phyloP scores from a whole-genome alignment of 345 rosid species.

The Camelina hispida region DNA sequence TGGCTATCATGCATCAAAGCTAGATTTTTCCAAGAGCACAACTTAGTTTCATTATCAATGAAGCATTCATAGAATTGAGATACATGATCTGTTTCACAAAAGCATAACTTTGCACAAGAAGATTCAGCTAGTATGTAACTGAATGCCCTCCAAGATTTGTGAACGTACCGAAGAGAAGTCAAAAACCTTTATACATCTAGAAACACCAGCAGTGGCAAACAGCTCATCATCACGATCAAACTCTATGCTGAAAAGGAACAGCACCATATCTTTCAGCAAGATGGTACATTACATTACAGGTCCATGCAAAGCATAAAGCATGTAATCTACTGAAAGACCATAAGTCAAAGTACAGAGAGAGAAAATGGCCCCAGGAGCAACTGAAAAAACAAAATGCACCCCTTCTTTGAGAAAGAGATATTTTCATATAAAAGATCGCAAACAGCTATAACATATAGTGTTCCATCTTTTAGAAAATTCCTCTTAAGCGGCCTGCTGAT shows the following conservation, averaged over 20 bases:
- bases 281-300: conserved; percentile 4
- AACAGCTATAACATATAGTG: neutral
- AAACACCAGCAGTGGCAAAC: conserved; percentile 99
- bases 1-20: conserved; percentile 27
- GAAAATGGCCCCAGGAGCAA: neutral
- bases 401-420: neutral
- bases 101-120: conserved; percentile 17
- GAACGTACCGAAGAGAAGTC: conserved; percentile 85
- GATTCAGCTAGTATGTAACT: neutral
- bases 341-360: conserved; percentile 19
- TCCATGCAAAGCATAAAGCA: conserved; percentile 30
- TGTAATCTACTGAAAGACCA: neutral
- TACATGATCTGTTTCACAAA: conserved; percentile 25
- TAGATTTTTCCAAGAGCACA: conserved; percentile 16
- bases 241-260: conserved; percentile 75
- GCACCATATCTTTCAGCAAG: conserved; percentile 17
- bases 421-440: neutral
- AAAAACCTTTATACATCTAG: conserved; percentile 90
- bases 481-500: conserved; percentile 8
- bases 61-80: conserved; percentile 24
- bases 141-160: conserved; percentile 19
- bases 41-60: conserved; percentile 11
- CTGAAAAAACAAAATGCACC: neutral
- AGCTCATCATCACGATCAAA: conserved; percentile 97
- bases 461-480: conserved; percentile 19